Evolutionary conservation across 768 basidiomycete species (phyloP).

Genomic region (Lepiota subincarnata): DNA sequence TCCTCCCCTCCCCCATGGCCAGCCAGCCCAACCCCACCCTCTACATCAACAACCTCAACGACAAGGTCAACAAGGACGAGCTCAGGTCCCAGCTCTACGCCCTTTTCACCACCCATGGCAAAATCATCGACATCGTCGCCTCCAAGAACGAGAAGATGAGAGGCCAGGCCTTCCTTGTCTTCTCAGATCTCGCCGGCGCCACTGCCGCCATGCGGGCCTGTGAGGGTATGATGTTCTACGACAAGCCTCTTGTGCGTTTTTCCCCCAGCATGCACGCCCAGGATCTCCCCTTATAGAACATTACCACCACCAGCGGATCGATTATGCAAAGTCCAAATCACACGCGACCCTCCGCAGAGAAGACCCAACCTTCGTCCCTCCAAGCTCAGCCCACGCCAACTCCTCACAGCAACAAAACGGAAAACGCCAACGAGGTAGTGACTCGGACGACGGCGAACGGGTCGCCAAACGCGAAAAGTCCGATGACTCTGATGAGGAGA

Average conservation of each 20-base stretch:
- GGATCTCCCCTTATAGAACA: constrained; percentile 3
- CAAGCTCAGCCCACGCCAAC: constrained; percentile 60
- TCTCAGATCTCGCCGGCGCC: constrained; percentile 84
- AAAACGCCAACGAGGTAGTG: constrained; percentile 69
- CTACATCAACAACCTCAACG: constrained; percentile 91
- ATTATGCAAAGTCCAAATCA: constrained; percentile 87
- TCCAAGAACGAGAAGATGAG: constrained; percentile 82
- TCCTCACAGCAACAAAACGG: constrained; percentile 35
- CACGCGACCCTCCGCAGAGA: constrained; percentile 76
- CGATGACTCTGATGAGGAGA: constrained; percentile 65
- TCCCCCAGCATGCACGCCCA: constrained; percentile 7
- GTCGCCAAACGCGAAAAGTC: constrained; percentile 67
- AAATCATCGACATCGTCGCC: constrained; percentile 89
- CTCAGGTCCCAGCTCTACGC: constrained; percentile 76
- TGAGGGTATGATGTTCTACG: constrained; percentile 90
- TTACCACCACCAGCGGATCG: constrained; percentile 68
- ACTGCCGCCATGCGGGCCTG: constrained; percentile 92
- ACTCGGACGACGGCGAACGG: constrained; percentile 47
- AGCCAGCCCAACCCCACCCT: constrained; percentile 82
- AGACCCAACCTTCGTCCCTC: constrained; percentile 78
- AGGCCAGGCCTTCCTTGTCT: constrained; percentile 96
- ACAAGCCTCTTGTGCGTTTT: constrained; percentile 83
- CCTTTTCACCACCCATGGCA: constrained; percentile 91
- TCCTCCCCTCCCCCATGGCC: constrained; percentile 29
- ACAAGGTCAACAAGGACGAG: constrained; percentile 90